Base-by-base conservation (phyloP, 2,329 filamentous ascomycete species). In the Venturia effusa region DNA sequence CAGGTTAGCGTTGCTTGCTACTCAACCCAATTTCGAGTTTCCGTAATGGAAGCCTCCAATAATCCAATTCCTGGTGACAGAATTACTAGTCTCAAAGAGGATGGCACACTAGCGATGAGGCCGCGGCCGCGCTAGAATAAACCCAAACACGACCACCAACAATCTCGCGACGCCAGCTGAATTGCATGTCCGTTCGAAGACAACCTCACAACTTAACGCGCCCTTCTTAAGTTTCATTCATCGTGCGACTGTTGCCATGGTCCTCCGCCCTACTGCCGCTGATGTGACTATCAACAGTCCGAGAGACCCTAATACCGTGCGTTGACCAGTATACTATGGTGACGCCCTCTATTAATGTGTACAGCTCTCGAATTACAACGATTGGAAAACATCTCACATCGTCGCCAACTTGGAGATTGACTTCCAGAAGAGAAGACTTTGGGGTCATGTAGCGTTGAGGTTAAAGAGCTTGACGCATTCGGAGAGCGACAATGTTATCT, bases 221-320 rank as follows among this genome's bases (percentile, higher is more conserved):
- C 2, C 69, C 67, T 45, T 71, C 68, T 4, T 17, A 13, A 57
- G 19, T n/a, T 34, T 57, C 51, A 34, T 34, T 13, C 30, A 57
- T 34, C 27, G 51, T 19, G 51, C 51, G n/a, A 15, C 51, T 7
- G 51, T 30, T n/a, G 51, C 51, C 51, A 57, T 57, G 51, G 51
- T 57, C 17, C n/a, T 57, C 15, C 51, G 51, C 34, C 51, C 51
- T 34, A 57, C 27, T 24, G 51, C 51, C 51, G 34, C 51, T 3
- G 6, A 61, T 37, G 40, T 43, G 15, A 69, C 71, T 48, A 78
- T 79, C 68, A 75, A 74, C 51, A 73, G 74, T 57, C 78, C 80
- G 61, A 84, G 90, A 71, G 93, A 97, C 77, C 92, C 92, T 62
- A 95, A 92, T 75, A 97, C 94, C 32, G 78, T 94, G 65, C 89